Evolutionary conservation across 176 grass and related monocot genomes (phyloP).

Genomic region (Leersia perrieri): DNA sequence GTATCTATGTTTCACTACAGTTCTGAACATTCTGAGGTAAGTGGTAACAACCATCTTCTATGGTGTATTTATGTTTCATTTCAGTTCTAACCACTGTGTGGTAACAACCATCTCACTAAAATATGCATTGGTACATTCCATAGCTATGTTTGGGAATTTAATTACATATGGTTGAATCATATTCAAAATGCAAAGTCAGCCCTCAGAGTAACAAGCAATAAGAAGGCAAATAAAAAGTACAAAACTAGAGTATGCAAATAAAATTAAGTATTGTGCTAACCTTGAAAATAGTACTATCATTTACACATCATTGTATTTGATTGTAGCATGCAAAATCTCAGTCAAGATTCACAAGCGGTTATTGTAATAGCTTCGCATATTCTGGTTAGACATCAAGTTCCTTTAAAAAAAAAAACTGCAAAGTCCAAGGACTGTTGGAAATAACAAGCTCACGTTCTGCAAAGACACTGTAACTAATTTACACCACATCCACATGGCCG

Average conservation of each 20-base stretch:
- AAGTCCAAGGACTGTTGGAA: neutral
- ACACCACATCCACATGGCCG: neutral
- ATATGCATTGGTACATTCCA: neutral
- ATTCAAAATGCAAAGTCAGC: neutral
- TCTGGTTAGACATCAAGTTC: neutral
- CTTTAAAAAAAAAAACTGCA: neutral
- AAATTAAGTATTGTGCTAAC: neutral
- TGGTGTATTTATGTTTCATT: too few relatives aligned
- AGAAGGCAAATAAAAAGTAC: neutral
- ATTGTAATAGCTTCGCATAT: too few relatives aligned
- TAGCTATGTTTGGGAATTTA: neutral
- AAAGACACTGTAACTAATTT: neutral
- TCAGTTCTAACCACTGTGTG: neutral
- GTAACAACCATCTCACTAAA: neutral
- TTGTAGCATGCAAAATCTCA: neutral
- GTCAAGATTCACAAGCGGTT: neutral
- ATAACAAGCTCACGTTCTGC: neutral
- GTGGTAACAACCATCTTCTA: too few relatives aligned
- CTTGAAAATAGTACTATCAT: neutral
- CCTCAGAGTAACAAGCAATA: neutral
- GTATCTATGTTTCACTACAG: slow-evolving; percentile 7
- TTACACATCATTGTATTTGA: neutral
- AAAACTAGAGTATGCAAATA: neutral
- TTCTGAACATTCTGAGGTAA: neutral
- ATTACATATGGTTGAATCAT: neutral